Evolutionary conservation across 2,329 filamentous ascomycete species (phyloP).

Genomic region (Fusarium drepaniforme): DNA sequence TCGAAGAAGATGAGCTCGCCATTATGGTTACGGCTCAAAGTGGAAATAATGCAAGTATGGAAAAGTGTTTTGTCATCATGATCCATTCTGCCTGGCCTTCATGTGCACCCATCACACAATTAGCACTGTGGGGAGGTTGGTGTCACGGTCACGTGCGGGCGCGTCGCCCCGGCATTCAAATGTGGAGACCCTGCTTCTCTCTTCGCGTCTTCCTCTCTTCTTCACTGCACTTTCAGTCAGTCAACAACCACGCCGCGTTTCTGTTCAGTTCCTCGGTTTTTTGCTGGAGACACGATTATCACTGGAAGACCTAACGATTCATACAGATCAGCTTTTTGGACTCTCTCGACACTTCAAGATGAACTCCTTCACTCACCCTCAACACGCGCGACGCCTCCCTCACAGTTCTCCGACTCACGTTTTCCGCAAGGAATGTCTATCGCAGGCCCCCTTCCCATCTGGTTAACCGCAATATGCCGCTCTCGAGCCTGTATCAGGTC

Average conservation of each 20-base stretch:
- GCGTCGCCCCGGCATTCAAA: slow-evolving; percentile 13
- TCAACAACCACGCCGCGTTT: slow-evolving; percentile 35
- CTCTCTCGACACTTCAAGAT: slow-evolving; percentile 37
- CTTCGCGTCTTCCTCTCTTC: slow-evolving; percentile 16
- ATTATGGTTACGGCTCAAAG: slow-evolving; percentile 32
- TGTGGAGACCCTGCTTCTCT: slow-evolving; percentile 15
- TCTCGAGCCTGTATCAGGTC: slow-evolving; percentile 72
- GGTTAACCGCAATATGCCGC: slow-evolving; percentile 64
- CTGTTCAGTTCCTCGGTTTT: slow-evolving; percentile 27
- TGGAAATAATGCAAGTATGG: slow-evolving; percentile 20
- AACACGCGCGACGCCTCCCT: slow-evolving; percentile 78
- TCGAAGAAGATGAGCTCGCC: slow-evolving; percentile 41
- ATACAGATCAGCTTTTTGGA: slow-evolving; percentile 28
- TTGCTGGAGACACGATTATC: slow-evolving; percentile 32
- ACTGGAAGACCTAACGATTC: slow-evolving; percentile 18
- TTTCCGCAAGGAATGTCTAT: slow-evolving; percentile 77
- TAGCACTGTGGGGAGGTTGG: slow-evolving; percentile 19
- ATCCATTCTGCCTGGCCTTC: slow-evolving; percentile 28
- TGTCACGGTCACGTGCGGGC: slow-evolving; percentile 43
- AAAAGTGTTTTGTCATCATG: slow-evolving; percentile 39
- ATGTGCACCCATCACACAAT: slow-evolving; percentile 39
- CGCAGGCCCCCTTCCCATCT: slow-evolving; percentile 56
- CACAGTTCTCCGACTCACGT: slow-evolving; percentile 82
- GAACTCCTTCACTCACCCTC: slow-evolving; percentile 60
- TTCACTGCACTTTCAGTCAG: slow-evolving; percentile 14